Evolutionary conservation across 202 grass and related monocot genomes (phyloP).

Genomic region (Setaria italica): DNA sequence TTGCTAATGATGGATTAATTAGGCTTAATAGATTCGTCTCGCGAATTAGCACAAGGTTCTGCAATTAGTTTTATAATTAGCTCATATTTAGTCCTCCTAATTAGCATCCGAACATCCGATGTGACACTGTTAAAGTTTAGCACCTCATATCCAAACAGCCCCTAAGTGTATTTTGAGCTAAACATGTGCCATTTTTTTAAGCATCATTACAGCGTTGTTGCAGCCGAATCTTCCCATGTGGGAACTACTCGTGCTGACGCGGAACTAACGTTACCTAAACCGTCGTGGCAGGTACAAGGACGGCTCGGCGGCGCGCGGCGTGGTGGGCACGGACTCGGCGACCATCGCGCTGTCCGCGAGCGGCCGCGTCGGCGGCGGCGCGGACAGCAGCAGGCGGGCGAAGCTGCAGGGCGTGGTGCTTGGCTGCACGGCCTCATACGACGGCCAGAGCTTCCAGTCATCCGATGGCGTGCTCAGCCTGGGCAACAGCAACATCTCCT

Average conservation of each 20-base stretch:
- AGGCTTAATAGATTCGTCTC: no score
- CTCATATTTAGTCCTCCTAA: no score
- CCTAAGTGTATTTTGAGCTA: not conserved
- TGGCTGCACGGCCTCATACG: slow-evolving; percentile 71
- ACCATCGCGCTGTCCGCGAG: slow-evolving; percentile 60
- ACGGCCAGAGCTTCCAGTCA: slow-evolving; percentile 61
- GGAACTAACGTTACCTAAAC: slow-evolving; percentile 14
- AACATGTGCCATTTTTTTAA: no score
- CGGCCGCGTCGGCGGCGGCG: not conserved
- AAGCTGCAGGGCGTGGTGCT: slow-evolving; percentile 78
- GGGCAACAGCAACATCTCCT: slow-evolving; percentile 86
- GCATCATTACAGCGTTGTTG: not conserved
- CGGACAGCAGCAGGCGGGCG: slow-evolving; percentile 17
- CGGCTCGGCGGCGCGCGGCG: slow-evolving; percentile 61
- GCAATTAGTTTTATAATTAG: no score
- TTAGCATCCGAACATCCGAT: no score
- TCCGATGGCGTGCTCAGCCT: slow-evolving; percentile 92
- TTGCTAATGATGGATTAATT: no score
- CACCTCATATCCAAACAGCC: no score
- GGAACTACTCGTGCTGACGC: not conserved
- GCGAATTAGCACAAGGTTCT: no score
- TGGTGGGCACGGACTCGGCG: slow-evolving; percentile 78
- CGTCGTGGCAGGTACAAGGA: slow-evolving; percentile 71
- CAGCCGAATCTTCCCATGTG: slow-evolving; percentile 44
- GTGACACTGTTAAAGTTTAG: no score